A percentile compares a stretch with the other conserved stretches of the same genome.
Evolutionary conservation across 441 rosid species (phyloP).

Genomic region (Croton setiger): DNA sequence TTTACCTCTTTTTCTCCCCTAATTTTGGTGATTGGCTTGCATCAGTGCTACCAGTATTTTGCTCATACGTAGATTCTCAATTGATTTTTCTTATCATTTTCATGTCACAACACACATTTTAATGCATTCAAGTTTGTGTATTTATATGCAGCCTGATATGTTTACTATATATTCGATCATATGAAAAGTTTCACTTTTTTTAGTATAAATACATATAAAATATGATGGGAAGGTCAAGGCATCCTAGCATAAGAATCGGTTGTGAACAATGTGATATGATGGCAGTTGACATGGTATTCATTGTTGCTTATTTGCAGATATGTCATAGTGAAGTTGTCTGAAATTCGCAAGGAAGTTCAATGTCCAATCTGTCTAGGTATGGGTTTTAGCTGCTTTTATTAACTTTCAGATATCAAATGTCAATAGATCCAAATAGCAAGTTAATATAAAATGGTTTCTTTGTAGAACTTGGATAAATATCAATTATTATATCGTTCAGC

Average conservation of each 20-base stretch:
- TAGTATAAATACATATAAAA: constrained; percentile 6
- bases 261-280: constrained; percentile 2
- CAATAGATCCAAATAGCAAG: constrained; percentile 2
- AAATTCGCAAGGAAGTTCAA: constrained; percentile 69
- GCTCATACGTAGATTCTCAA: not conserved
- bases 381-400: constrained; percentile 20
- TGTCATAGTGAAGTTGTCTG: constrained; percentile 43
- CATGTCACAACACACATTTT: not conserved
- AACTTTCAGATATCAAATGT: constrained; percentile 1
- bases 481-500: not conserved
- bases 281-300: constrained; percentile 9
- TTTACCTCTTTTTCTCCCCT: not conserved
- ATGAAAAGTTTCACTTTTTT: not conserved
- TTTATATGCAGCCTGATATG: not conserved
- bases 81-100: not conserved
- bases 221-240: constrained; percentile 5
- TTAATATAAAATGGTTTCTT: not conserved
- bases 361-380: constrained; percentile 83
- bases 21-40: not conserved
- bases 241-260: constrained; percentile 4
- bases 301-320: constrained; percentile 42
- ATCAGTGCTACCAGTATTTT: not conserved
- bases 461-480: not conserved
- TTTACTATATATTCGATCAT: not conserved
- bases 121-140: not conserved